phyloP scores from a whole-genome alignment of 2,329 filamentous ascomycete genomes.

The Didymella sp. region DNA sequence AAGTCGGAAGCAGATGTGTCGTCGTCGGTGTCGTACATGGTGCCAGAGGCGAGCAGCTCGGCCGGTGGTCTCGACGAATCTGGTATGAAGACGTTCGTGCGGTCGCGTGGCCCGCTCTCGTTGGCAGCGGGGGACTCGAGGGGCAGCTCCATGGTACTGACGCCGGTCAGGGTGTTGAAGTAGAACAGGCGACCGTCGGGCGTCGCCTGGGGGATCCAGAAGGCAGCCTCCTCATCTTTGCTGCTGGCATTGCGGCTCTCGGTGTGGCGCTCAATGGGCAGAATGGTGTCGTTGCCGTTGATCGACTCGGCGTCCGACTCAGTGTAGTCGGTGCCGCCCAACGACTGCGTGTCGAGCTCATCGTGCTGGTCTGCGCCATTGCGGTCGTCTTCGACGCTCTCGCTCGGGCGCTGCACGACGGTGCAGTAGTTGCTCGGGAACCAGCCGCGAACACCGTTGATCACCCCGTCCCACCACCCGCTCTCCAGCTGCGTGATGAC shows the following conservation, averaged over 20 bases:
- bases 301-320: slow-evolving; percentile 56
- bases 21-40: slow-evolving; percentile 88
- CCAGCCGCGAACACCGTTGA: slow-evolving; percentile 96
- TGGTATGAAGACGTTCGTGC: slow-evolving; percentile 85
- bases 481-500: slow-evolving; percentile 98
- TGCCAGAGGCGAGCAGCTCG: slow-evolving; percentile 87
- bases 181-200: slow-evolving; percentile 93
- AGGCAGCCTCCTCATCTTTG: slow-evolving; percentile 86
- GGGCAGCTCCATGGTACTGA: slow-evolving; percentile 92
- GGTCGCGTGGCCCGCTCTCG: slow-evolving; percentile 86
- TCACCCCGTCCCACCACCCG: slow-evolving; percentile 99
- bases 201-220: slow-evolving; percentile 98
- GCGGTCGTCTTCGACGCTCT: slow-evolving; percentile 69
- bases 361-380: slow-evolving; percentile 59
- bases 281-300: slow-evolving; percentile 51
- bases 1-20: slow-evolving; percentile 82
- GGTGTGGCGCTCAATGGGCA: slow-evolving; percentile 70
- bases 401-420: slow-evolving; percentile 77
- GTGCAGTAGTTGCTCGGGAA: slow-evolving; percentile 99
- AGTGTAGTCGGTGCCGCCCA: slow-evolving; percentile 50
- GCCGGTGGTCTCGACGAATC: slow-evolving; percentile 88
- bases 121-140: slow-evolving; percentile 85
- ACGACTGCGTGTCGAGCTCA: slow-evolving; percentile 55
- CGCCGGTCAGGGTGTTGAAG: slow-evolving; percentile 96
- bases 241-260: slow-evolving; percentile 51